Evolutionary conservation across 2,329 filamentous ascomycete species (phyloP).

Genomic region (Penicillium thymicola): DNA sequence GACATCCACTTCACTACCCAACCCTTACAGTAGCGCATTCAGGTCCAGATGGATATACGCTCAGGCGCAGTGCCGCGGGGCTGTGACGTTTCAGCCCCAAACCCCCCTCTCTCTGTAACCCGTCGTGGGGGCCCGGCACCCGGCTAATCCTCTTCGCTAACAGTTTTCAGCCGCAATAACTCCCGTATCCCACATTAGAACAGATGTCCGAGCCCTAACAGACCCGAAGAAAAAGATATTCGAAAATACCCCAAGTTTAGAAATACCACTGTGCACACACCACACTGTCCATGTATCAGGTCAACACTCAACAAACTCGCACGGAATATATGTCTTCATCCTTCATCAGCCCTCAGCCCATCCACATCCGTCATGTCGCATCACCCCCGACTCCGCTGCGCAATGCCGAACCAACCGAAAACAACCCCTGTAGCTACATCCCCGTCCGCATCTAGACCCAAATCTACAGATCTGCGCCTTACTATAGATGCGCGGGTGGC

Average conservation of each 20-base stretch:
- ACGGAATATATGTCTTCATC: neutral
- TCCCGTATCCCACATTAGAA: neutral
- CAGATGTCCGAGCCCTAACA: neutral
- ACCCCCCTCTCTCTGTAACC: neutral
- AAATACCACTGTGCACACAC: neutral
- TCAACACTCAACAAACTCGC: neutral
- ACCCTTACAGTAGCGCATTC: neutral
- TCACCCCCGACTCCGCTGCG: neutral
- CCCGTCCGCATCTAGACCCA: neutral
- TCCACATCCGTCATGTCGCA: neutral
- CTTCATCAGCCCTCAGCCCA: neutral
- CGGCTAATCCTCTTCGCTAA: neutral
- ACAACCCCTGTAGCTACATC: neutral
- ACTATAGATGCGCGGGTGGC: neutral
- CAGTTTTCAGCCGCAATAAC: slow-evolving; percentile 2
- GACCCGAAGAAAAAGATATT: neutral
- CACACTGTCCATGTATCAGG: neutral
- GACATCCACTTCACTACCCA: neutral
- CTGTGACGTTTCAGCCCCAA: slow-evolving; percentile 2
- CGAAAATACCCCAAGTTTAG: neutral
- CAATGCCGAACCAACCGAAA: neutral
- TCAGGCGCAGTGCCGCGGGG: neutral
- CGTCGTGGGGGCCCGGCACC: neutral
- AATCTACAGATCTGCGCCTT: neutral
- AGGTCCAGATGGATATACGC: neutral